A percentile compares a stretch with the other conserved stretches of the same genome.
Conservation (phyloP, 495 filamentous ascomycete genomes). For the Daldinia concentrica region DNA sequence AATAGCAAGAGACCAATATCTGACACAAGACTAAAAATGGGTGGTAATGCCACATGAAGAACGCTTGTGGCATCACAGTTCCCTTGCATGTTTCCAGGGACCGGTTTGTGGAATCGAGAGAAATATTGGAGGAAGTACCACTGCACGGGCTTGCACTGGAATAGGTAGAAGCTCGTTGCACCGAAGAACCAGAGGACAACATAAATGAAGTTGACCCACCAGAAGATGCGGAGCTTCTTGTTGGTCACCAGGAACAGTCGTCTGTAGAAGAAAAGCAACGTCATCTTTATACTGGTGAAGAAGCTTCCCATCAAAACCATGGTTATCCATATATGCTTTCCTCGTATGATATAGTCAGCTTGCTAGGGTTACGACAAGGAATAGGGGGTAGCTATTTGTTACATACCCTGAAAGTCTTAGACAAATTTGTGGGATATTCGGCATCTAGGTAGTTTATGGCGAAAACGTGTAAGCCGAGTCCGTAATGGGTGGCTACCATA, state of each 20-base stretch:
- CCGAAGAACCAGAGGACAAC: constrained; percentile 47
- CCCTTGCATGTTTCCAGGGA: constrained; percentile 31
- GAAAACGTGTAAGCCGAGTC: constrained; percentile 46
- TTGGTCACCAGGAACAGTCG: constrained; percentile 44
- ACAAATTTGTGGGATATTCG: constrained; percentile 39
- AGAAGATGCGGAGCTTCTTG: constrained; percentile 42
- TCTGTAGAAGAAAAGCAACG: constrained; percentile 48
- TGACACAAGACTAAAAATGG: constrained; percentile 36
- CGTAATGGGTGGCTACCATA: constrained; percentile 45
- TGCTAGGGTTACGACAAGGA: not conserved
- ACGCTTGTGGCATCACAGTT: constrained; percentile 46
- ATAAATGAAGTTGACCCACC: constrained; percentile 49
- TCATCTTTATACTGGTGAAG: constrained; percentile 46
- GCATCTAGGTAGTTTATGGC: constrained; percentile 39
- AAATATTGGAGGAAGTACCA: constrained; percentile 48
- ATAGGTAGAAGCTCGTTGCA: constrained; percentile 44
- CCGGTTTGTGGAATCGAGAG: constrained; percentile 22
- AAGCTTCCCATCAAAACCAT: constrained; percentile 42
- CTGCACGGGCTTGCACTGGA: constrained; percentile 45
- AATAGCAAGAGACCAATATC: constrained; percentile 40
- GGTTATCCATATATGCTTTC: constrained; percentile 44
- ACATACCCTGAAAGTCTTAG: constrained; percentile 41
- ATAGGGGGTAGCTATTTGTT: not conserved
- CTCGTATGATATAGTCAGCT: constrained; percentile 12
- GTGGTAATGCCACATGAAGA: constrained; percentile 39